Base-by-base conservation (phyloP, 257 asterid species). In the Gardenia jasminoides region DNA sequence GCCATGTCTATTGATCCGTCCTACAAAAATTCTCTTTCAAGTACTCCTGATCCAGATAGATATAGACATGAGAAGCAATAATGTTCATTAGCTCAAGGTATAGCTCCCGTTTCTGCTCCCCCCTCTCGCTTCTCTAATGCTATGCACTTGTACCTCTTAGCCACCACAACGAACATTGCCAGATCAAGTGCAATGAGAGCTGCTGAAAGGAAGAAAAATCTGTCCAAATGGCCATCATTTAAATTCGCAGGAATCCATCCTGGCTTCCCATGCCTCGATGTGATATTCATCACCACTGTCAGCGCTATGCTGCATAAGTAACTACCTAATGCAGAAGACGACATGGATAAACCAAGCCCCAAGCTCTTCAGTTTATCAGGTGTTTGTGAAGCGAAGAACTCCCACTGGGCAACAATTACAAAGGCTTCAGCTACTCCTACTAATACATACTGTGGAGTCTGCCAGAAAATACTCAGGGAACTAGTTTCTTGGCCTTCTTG, bases 381-480 rank as follows among this genome's bases (percentile, higher is more conserved):
- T 48, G 86, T 90, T 78, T 93, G 92, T 13, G 92, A 82, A 0
- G 92, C 84, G 8, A 93, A 91, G 80, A 93, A 93, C 28, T 93
- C 97, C 97, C 97, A 93, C 67, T 91, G 94, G 0, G 97, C 95
- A 0, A 93, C 95, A 1, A 90, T 89, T 67, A 93, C 84, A 81
- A 93, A 91, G 24, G 97, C 97, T 75, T 93, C 97, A 0, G 97
- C 90, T 41, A 93, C 86, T 44, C 97, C 97, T 68, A 93, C 93
- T 19, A 93, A 94, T 74, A 91, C 96, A 61, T 90, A 91, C 65
- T 93, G 98, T 33, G 98, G 98, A 36, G 85, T 77, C 77, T 93
- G 97, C 97, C 97, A 93, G 80, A 91, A 89, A 10, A 93, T 91
- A 61, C 89, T 93, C 56, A 93, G 44, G 26, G 91, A 87, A 80